These are phyloP conservation scores for Glycine latifolia DNA, from an alignment of 306 rosid genomes.

Conservation along the genomic window DNA sequence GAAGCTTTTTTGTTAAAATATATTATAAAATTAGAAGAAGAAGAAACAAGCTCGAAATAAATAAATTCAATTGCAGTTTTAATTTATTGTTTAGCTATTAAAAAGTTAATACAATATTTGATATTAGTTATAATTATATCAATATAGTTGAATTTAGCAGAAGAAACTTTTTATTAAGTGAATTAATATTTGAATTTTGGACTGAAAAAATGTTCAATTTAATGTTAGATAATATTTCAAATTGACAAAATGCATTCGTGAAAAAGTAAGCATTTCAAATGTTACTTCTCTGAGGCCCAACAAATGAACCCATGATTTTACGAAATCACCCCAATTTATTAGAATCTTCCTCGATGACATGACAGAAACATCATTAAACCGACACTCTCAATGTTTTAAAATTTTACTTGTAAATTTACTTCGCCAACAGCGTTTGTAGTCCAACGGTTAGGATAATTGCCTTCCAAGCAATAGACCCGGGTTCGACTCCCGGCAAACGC, in stretches of 20 bases:
- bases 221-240: no score
- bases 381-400: background rate
- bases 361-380: background rate
- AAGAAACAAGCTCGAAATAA: background rate
- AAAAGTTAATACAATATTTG: no score
- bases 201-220: no score
- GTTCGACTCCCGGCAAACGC: conserved; percentile 68
- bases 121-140: no score
- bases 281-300: background rate
- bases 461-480: conserved; percentile 74
- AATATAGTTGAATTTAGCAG: no score
- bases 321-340: background rate
- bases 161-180: no score
- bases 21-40: background rate
- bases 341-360: background rate
- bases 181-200: no score
- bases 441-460: conserved; percentile 79
- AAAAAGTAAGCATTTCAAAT: background rate
- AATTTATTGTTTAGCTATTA: no score
- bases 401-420: no score
- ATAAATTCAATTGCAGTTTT: background rate
- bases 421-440: conserved; percentile 51
- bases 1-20: background rate
- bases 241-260: no score
- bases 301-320: background rate